A percentile compares a stretch with the other conserved stretches of the same genome.
phyloP scores from a whole-genome alignment of 352 stramenopile species.

The Pythium brachiatum region DNA sequence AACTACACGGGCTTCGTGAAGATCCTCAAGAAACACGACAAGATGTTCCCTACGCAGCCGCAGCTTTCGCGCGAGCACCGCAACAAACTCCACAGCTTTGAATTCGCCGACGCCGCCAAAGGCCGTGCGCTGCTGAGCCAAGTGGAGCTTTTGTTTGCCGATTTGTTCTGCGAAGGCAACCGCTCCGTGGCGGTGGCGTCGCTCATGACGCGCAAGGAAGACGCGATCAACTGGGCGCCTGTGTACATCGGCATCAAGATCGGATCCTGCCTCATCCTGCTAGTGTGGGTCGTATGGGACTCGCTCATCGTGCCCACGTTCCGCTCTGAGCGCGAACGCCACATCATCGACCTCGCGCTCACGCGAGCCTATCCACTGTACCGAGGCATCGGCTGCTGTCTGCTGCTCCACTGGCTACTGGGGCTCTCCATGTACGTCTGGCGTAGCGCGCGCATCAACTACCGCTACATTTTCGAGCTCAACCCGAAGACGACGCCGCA shows the following conservation, averaged over 20 bases:
- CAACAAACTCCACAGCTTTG: slow-evolving; percentile 46
- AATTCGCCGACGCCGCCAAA: slow-evolving; percentile 56
- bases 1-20: slow-evolving; percentile 99
- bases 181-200: slow-evolving; percentile 66
- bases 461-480: slow-evolving; percentile 92
- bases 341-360: slow-evolving; percentile 72
- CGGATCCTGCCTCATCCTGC: slow-evolving; percentile 70
- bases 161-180: slow-evolving; percentile 78
- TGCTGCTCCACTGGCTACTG: slow-evolving; percentile 96
- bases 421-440: slow-evolving; percentile 91
- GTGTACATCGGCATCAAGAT: slow-evolving; percentile 87
- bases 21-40: slow-evolving; percentile 97
- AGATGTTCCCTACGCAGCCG: slow-evolving; percentile 56
- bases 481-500: slow-evolving; percentile 75
- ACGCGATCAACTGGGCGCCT: slow-evolving; percentile 74
- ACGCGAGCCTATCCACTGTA: slow-evolving; percentile 93
- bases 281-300: slow-evolving; percentile 96
- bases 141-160: slow-evolving; percentile 68
- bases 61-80: slow-evolving; percentile 39
- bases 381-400: slow-evolving; percentile 91
- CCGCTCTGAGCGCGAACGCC: slow-evolving; percentile 54
- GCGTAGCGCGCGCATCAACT: slow-evolving; percentile 77
- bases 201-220: slow-evolving; percentile 75
- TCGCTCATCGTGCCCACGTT: slow-evolving; percentile 84
- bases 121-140: slow-evolving; percentile 48